Evolutionary conservation across 805 yeast genomes (phyloP).

Genomic region (Cyberlindnera euphorbiiphila): DNA sequence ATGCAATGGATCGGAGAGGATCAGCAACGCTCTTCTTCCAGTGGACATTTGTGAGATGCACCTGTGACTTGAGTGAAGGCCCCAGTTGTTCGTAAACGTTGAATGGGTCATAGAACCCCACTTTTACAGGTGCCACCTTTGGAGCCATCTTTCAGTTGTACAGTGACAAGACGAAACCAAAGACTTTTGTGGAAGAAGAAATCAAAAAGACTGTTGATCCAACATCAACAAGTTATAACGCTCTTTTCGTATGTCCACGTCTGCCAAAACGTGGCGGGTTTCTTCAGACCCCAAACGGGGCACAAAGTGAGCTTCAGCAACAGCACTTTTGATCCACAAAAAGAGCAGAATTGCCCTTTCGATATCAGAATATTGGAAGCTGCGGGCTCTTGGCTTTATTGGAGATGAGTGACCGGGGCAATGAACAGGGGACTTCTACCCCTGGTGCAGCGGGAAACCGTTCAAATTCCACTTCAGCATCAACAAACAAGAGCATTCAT

Average conservation of each 20-base stretch:
- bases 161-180: no score
- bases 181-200: no score
- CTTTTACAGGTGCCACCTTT: slow-evolving; percentile 1
- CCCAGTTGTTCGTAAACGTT: slow-evolving; percentile 46
- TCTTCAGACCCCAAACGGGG: background rate
- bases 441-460: background rate
- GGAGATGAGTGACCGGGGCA: background rate
- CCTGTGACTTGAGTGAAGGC: slow-evolving; percentile 39
- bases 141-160: background rate
- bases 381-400: no score
- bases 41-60: slow-evolving; percentile 63
- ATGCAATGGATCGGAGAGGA: slow-evolving; percentile 60
- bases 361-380: no score
- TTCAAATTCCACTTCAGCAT: background rate
- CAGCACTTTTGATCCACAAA: no score
- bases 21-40: slow-evolving; percentile 54
- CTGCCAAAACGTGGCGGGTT: slow-evolving; percentile 3
- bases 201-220: no score
- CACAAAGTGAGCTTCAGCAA: no score
- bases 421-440: background rate
- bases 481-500: slow-evolving; percentile 3
- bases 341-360: no score
- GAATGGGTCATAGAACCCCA: slow-evolving; percentile 78
- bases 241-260: no score
- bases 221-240: no score